Base-by-base conservation (phyloP, 73 alveolate genomes). In the Paramecium sonneborni region DNA sequence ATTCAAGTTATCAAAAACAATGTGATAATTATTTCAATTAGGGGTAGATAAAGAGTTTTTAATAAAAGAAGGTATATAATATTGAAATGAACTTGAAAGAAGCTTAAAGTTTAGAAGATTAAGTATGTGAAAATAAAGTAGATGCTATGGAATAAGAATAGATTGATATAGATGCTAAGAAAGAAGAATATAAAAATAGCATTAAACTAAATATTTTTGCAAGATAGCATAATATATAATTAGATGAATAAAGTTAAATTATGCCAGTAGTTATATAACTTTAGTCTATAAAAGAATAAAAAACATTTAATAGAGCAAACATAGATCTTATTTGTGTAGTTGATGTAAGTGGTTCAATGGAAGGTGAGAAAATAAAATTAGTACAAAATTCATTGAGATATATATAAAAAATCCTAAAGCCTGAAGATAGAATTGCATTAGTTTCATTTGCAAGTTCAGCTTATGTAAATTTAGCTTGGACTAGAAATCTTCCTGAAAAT, bases 311-410 rank as follows among this genome's bases (percentile, higher is more conserved):
- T 6, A 44, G 21, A 44, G 57, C 57, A 2, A 44, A 44, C 26
- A 11, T 85, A 35, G 93, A 85, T 57, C 67, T 85, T 18, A 62
- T 87, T 67, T 87, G 93, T 87, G 93, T 87, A 2, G 41, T 87
- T 18, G 93, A 87, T 68, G 56, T 37, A 26, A 62, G 88, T 67
- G 93, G 93, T n/a, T 38, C 82, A 32, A 87, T 87, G 93, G n/a
- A 48, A 4, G 93, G 88, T 62, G 72, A 57, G 11, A 87, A 87
- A 52, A 62, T 87, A 12, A 7, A n/a, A 34, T 26, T 24, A 46
- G 88, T 87, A 2, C 10, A 67, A 20, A 67, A 87, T 48, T 38
- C 88, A 20, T 52, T 87, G 15, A n/a, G 23, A 87, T 24, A 38
- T 1, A 35, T 87, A 3, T 76, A 58, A 28, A 68, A 87, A 3